phyloP scores from a whole-genome alignment of 2,329 filamentous ascomycete genomes.

The Leptographium wingfieldii region DNA sequence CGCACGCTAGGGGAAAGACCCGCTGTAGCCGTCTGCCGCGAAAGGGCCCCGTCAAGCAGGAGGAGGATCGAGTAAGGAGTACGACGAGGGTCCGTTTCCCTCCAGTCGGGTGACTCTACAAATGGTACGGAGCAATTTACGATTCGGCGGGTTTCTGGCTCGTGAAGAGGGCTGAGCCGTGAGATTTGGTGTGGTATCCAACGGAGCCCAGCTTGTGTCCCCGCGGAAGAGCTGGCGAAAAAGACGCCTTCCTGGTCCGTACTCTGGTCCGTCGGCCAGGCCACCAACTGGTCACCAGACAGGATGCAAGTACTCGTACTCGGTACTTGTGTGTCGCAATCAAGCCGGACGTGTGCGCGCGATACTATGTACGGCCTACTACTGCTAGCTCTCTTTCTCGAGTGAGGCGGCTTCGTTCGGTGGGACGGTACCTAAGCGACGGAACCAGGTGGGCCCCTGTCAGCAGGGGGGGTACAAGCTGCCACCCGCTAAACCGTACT shows the following conservation, averaged over 20 bases:
- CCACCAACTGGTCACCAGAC: too few relatives aligned
- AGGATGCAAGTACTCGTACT: too few relatives aligned
- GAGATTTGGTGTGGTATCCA: too few relatives aligned
- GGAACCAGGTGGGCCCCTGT: slow-evolving; percentile 3
- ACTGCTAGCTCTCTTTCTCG: neutral
- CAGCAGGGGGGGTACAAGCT: neutral
- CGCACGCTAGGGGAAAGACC: neutral
- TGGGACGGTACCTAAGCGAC: slow-evolving; percentile 2
- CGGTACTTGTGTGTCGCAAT: too few relatives aligned
- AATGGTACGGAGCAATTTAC: too few relatives aligned
- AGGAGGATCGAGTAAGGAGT: neutral
- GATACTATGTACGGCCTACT: neutral
- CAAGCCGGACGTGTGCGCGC: neutral
- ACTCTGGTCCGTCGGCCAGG: neutral
- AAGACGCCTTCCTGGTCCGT: neutral
- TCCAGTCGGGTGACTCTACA: too few relatives aligned
- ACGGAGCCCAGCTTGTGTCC: too few relatives aligned
- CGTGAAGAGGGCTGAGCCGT: too few relatives aligned
- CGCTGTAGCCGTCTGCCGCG: neutral
- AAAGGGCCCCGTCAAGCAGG: neutral
- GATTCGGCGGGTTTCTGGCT: too few relatives aligned
- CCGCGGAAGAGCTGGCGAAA: neutral
- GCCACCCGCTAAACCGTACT: neutral
- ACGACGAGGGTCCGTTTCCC: neutral
- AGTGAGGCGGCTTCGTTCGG: neutral